Evolutionary conservation across 139 green algal genomes (phyloP).

Genomic region (Asterochloris sp.): DNA sequence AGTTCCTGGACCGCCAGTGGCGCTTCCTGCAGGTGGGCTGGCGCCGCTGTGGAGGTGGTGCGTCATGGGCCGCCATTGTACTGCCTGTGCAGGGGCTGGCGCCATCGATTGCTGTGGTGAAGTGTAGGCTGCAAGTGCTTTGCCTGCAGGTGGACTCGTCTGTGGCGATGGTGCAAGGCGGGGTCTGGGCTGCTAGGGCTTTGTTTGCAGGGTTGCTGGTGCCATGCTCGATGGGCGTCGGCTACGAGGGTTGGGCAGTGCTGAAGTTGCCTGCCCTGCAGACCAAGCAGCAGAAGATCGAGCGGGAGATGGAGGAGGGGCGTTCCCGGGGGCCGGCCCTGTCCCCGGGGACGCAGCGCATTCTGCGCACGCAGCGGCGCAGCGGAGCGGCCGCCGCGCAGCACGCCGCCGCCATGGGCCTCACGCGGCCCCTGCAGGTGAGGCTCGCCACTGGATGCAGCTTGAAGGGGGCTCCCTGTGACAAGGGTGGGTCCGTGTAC

Average conservation of each 20-base stretch:
- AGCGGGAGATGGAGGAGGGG: constrained; percentile 12
- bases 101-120: too few species aligned
- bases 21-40: constrained; percentile 18
- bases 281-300: constrained; percentile 9
- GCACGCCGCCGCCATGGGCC: constrained; percentile 7
- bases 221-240: too few species aligned
- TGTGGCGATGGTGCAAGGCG: too few species aligned
- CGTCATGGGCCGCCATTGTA: background rate
- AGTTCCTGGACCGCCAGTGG: constrained; percentile 27
- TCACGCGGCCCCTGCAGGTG: constrained; percentile 2
- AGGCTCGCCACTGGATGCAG: too few species aligned
- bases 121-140: too few species aligned
- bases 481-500: too few species aligned
- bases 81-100: background rate
- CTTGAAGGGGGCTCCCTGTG: background rate
- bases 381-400: constrained; percentile 1
- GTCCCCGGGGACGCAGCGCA: constrained; percentile 7
- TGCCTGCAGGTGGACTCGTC: too few species aligned
- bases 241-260: too few species aligned
- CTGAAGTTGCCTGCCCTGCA: background rate
- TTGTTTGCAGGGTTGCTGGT: too few species aligned
- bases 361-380: constrained; percentile 4
- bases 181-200: too few species aligned
- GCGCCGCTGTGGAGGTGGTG: background rate
- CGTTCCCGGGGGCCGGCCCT: background rate